Percentiles rank a stretch among this genome's conserved stretches.
phyloP scores from a whole-genome alignment of 2,329 filamentous ascomycete species.

The Calcarisporium arbuscula region DNA sequence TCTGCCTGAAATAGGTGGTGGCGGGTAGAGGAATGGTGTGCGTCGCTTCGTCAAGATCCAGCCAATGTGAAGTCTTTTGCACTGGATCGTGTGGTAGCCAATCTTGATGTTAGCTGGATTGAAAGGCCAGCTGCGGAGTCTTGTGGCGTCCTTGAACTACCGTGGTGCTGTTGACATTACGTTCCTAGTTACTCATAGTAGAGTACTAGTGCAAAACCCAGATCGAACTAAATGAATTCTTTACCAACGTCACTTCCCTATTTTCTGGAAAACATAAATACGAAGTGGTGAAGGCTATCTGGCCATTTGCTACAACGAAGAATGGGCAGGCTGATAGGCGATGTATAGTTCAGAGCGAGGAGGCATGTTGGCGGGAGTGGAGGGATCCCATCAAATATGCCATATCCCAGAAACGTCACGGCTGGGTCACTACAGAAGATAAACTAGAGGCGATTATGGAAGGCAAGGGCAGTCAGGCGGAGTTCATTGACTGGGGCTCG shows the following conservation, averaged over 20 bases:
- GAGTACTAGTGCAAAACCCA: constrained; percentile 43
- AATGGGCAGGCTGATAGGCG: constrained; percentile 36
- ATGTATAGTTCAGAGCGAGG: constrained; percentile 49
- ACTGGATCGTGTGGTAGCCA: constrained; percentile 46
- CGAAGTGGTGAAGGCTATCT: constrained; percentile 49
- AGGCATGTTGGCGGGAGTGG: constrained; percentile 46
- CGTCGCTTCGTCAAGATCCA: constrained; percentile 38
- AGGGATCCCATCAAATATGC: constrained; percentile 31
- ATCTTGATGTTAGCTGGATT: constrained; percentile 48
- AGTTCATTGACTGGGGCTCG: constrained; percentile 38
- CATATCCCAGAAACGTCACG: constrained; percentile 35
- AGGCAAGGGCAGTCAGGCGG: constrained; percentile 30
- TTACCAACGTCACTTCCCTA: constrained; percentile 44
- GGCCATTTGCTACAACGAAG: constrained; percentile 48
- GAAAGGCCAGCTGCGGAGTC: constrained; percentile 47
- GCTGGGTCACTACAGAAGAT: constrained; percentile 44
- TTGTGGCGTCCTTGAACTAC: constrained; percentile 44
- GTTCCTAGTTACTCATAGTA: constrained; percentile 44
- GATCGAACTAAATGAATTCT: constrained; percentile 48
- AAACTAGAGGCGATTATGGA: constrained; percentile 49
- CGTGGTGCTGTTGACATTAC: constrained; percentile 41
- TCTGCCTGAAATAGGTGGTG: constrained; percentile 36
- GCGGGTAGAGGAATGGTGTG: constrained; percentile 44
- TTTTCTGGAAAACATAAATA: constrained; percentile 49
- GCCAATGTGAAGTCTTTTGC: constrained; percentile 41